These are phyloP conservation scores for Xylaria curta DNA, from an alignment of 495 filamentous ascomycete species.

Conservation along the genomic window DNA sequence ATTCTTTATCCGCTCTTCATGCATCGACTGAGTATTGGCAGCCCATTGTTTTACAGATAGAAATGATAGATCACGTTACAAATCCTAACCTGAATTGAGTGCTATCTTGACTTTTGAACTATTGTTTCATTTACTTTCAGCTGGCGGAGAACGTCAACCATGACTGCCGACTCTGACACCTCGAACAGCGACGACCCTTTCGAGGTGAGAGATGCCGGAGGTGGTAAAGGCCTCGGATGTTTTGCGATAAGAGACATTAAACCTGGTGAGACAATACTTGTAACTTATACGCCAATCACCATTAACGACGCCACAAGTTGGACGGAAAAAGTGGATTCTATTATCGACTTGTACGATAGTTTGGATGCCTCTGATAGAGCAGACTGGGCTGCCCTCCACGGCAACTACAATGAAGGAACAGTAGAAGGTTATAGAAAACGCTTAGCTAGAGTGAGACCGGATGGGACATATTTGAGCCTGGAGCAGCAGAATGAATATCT, in stretches of 20 bases:
- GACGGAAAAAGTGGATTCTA: background rate
- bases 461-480: background rate
- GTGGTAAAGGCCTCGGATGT: conserved; percentile 7
- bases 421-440: background rate
- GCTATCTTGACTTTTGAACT: background rate
- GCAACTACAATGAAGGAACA: background rate
- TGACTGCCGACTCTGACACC: background rate
- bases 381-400: conserved; percentile 4
- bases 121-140: background rate
- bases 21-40: background rate
- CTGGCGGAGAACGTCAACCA: background rate
- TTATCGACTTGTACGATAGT: conserved; percentile 3
- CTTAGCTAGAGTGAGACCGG: background rate
- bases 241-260: conserved; percentile 18
- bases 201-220: conserved; percentile 1
- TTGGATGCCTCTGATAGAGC: background rate
- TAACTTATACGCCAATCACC: background rate
- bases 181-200: background rate
- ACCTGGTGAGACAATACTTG: conserved; percentile 2
- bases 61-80: background rate
- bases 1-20: conserved; percentile 7
- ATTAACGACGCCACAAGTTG: background rate
- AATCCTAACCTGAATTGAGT: background rate
- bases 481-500: background rate
- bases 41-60: background rate